Conservation (phyloP, 2,329 filamentous ascomycete genomes). For the Fusarium fracticaudum region DNA sequence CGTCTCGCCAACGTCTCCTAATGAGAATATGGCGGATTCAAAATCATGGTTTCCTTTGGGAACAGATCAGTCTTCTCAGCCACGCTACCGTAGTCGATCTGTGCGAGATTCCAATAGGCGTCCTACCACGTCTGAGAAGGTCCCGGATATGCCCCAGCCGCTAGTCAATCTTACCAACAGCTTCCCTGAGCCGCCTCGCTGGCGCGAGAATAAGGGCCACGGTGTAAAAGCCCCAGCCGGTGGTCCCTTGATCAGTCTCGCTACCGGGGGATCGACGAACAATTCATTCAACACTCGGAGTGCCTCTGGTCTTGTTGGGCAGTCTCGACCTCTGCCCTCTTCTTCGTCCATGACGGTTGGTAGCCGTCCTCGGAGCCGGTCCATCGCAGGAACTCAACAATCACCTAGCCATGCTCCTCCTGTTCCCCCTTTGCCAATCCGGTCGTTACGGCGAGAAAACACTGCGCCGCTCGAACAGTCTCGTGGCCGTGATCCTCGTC, state of each 20-base stretch:
- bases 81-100: slow-evolving; percentile 45
- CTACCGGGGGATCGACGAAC: slow-evolving; percentile 44
- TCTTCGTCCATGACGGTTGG: slow-evolving; percentile 23
- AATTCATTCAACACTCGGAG: slow-evolving; percentile 16
- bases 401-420: slow-evolving; percentile 32
- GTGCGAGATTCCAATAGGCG: slow-evolving; percentile 26
- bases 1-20: slow-evolving; percentile 28
- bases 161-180: slow-evolving; percentile 71
- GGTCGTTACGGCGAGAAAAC: slow-evolving; percentile 42
- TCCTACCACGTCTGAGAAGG: slow-evolving; percentile 41
- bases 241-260: slow-evolving; percentile 59
- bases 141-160: slow-evolving; percentile 60
- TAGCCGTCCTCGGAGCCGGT: slow-evolving; percentile 42
- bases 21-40: slow-evolving; percentile 43
- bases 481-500: slow-evolving; percentile 41
- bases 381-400: slow-evolving; percentile 31
- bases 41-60: slow-evolving; percentile 52
- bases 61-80: slow-evolving; percentile 47
- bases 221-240: slow-evolving; percentile 53
- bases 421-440: slow-evolving; percentile 42
- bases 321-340: slow-evolving; percentile 23
- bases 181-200: slow-evolving; percentile 71
- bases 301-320: slow-evolving; percentile 31
- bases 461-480: slow-evolving; percentile 33
- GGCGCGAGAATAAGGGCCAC: slow-evolving; percentile 62